Evolutionary conservation across 2,329 filamentous ascomycete species (phyloP).

Genomic region (Diaporthe vexans): DNA sequence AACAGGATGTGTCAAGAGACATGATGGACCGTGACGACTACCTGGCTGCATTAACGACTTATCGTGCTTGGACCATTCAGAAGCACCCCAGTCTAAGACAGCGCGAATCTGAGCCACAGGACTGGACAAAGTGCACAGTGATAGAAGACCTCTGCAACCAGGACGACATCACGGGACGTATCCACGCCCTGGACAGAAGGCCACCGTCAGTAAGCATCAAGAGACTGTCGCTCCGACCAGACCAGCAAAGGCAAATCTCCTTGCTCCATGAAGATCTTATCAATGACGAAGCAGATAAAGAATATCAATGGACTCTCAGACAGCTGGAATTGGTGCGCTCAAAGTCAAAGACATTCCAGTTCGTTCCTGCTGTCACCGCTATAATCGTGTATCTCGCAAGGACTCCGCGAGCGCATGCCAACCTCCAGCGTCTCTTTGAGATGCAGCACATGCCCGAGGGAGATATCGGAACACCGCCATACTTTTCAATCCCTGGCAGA

Average conservation of each 20-base stretch:
- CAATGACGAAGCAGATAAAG: not conserved
- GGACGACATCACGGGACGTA: not conserved
- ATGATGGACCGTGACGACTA: not conserved
- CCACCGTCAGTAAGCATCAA: not conserved
- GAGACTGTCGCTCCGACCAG: conserved; percentile 4
- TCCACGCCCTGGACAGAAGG: not conserved
- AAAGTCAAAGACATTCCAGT: not conserved
- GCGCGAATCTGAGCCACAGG: not conserved
- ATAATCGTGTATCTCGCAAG: not conserved
- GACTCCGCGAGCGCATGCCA: not conserved
- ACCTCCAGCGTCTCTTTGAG: not conserved
- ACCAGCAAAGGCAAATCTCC: not conserved
- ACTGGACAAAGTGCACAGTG: not conserved
- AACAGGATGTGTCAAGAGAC: not conserved
- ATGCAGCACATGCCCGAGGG: not conserved
- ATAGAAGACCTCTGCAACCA: not conserved
- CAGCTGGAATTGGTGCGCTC: not conserved
- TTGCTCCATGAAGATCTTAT: not conserved
- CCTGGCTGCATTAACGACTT: not conserved
- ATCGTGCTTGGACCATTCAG: not conserved
- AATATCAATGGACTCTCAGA: not conserved
- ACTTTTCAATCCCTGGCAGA: not conserved
- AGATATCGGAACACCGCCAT: not conserved
- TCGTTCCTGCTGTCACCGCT: not conserved
- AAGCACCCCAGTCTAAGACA: not conserved